Evolutionary conservation across 2,329 filamentous ascomycete genomes (phyloP), one percentile per base, ranked within the genome.

Genomic region (Colletotrichum noveboracense): DNA sequence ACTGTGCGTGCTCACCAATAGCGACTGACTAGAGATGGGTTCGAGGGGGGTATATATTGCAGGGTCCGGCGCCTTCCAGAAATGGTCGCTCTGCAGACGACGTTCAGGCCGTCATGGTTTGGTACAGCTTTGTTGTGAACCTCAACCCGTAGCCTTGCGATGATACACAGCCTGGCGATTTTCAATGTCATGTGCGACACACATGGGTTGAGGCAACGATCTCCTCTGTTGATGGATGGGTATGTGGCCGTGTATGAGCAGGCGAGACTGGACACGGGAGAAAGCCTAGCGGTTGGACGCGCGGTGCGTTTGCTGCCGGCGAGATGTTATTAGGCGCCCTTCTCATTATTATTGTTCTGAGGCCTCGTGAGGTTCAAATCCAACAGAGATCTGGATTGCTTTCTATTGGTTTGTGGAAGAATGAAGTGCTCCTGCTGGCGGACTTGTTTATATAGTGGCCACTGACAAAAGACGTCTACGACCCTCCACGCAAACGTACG

Each of bases 71-170:
- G 18, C 18, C 16, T 43, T 6, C 9, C 18, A 6, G 18, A 48
- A 5, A 48, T 12, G 18, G 38, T n/a, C 18, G 38, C 18, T 10
- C 18, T 5, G 38, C 9, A 18, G 38, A 43, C 16, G 38, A 43
- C 18, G 5, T 7, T 4, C 1, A 5, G 7, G 36, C 2, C 7
- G 36, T 43, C 0, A 14, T 36, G 34, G 1, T 7, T 7, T 14
- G 18, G 8, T n/a, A 48, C 38, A 48, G 38, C 9, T n/a, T 48
- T 48, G 8, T 48, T 43, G 16, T 38, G 8, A 43, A 2, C 0
- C 16, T 18, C 16, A 43, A n/a, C 5, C 38, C n/a, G 38, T n/a
- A 43, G 38, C 9, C 8, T n/a, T 4, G 8, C 38, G 8, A 18
- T 10, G 16, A 43, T 18, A 18, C 8, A 43, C 1, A 18, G 16